Conservation (phyloP, 2,329 filamentous ascomycete genomes). For the Epichloe gansuensis region DNA sequence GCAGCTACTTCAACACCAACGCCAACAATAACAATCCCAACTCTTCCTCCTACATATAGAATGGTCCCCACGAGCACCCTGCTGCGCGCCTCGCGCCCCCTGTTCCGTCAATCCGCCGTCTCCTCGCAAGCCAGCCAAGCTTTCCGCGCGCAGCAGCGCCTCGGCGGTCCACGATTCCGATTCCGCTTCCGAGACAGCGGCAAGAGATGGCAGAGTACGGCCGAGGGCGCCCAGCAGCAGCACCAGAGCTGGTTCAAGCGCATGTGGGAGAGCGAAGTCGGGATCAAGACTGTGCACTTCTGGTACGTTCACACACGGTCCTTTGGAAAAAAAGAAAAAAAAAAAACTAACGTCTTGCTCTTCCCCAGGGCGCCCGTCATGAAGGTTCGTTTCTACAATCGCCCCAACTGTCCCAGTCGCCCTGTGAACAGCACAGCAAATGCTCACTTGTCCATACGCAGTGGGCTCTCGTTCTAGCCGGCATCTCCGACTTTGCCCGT, state of each 20-base stretch:
- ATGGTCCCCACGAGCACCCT: conserved; percentile 36
- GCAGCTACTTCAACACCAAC: not conserved
- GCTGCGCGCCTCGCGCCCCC: conserved; percentile 39
- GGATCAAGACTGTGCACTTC: conserved; percentile 92
- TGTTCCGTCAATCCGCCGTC: conserved; percentile 37
- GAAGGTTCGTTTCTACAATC: conserved; percentile 37
- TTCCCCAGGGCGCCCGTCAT: conserved; percentile 72
- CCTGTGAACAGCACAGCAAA: not conserved
- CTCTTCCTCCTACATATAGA: not conserved
- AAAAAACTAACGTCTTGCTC: not conserved
- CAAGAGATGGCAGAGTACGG: conserved; percentile 60
- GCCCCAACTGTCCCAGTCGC: no score
- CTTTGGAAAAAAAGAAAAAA: conserved; percentile 12
- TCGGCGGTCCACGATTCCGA: conserved; percentile 18
- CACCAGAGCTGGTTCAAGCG: conserved; percentile 53
- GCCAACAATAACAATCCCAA: not conserved
- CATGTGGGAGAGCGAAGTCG: conserved; percentile 72
- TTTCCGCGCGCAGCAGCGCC: conserved; percentile 28
- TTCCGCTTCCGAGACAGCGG: conserved; percentile 28
- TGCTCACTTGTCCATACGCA: conserved; percentile 19
- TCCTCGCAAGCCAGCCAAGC: conserved; percentile 23
- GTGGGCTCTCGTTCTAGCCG: conserved; percentile 89
- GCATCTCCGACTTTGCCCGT: conserved; percentile 80
- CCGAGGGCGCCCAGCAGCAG: conserved; percentile 32
- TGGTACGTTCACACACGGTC: conserved; percentile 43